Evolutionary conservation across 805 yeast species (phyloP), one percentile per base, ranked within the genome.

Genomic region (Kodamaea jinghongensis): DNA sequence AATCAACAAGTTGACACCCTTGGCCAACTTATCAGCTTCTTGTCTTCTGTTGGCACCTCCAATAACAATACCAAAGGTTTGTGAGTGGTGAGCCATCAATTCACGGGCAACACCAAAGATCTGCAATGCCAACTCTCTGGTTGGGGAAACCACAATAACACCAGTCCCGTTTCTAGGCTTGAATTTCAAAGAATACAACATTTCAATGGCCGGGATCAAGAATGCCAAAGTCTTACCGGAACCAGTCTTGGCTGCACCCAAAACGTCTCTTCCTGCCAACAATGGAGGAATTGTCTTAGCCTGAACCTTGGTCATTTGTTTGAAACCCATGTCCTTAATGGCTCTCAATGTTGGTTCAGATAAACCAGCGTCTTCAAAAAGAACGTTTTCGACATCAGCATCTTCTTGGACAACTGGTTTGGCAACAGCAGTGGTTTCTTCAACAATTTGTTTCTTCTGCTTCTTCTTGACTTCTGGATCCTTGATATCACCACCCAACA

Each of bases 191-290:
- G 96, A 81, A 58, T 90, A 85, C 40, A 93, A 73, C 68, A 89
- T 70, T 67, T 93, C 99, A 48, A 93, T 83, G 23, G 99, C 99
- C 10, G 99, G 99, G 44, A 93, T 76, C 56, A 93, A 71, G 54
- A 93, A 93, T 7, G 99, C 98, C 45, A 95, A 70, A 0, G 99
- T 93, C 70, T 93, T 93, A 60, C 99, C 99, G 1, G 97, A 89
- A 39, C 99, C 99, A 2, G 99, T 93, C 68, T 90, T 91, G 42
- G 99, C 99, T n/a, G 99, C 99, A 50, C 99, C 99, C 39, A 93
- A 74, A 14, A 95, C 98, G 65, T 93, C 99, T 52, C 91, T 79
- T 31, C 99, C 99, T 1, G 98, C 97, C 47, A 95, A 67, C 46
- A 93, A 72, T 8, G 99, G 98, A 5, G 99, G 98, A 41, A 93